Conservation (phyloP, 768 basidiomycete genomes). For the Pleurotus eryngii region DNA sequence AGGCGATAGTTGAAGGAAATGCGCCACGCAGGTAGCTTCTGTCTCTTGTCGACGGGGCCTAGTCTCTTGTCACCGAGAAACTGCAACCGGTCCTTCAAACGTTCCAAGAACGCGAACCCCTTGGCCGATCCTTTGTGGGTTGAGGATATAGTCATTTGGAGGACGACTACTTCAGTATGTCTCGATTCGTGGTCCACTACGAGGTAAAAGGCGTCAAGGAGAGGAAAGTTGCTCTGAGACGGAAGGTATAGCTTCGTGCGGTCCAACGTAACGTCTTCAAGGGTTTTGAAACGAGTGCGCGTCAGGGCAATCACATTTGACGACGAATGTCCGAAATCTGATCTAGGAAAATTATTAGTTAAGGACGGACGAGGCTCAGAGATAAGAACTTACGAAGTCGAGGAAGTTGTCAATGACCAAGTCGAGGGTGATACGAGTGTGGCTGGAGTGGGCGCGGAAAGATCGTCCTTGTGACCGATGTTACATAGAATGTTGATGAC, state of each 20-base stretch:
- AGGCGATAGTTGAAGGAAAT: not conserved
- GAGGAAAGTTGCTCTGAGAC: no score
- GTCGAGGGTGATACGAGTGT: not conserved
- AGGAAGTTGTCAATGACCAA: not conserved
- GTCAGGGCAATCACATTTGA: not conserved
- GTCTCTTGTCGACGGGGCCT: no score
- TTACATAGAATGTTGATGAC: not conserved
- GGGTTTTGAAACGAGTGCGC: not conserved
- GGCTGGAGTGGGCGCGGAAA: not conserved
- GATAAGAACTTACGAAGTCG: not conserved
- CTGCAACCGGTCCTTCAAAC: no score
- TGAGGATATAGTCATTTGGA: no score
- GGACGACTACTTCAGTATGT: no score
- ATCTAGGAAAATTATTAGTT: not conserved
- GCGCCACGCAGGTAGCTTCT: no score
- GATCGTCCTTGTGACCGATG: not conserved
- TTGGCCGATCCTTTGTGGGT: no score
- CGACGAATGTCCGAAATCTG: not conserved
- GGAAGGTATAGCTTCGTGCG: not conserved
- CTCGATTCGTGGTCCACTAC: no score
- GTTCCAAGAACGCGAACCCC: no score
- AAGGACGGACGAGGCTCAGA: not conserved
- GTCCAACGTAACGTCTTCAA: not conserved
- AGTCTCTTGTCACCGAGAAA: no score
- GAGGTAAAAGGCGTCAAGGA: no score